A percentile compares a stretch with the other conserved stretches of the same genome.
These are phyloP conservation scores for Podila clonocystis DNA, from an alignment of 192 early-diverging fungal genomes.

Conservation along the genomic window DNA sequence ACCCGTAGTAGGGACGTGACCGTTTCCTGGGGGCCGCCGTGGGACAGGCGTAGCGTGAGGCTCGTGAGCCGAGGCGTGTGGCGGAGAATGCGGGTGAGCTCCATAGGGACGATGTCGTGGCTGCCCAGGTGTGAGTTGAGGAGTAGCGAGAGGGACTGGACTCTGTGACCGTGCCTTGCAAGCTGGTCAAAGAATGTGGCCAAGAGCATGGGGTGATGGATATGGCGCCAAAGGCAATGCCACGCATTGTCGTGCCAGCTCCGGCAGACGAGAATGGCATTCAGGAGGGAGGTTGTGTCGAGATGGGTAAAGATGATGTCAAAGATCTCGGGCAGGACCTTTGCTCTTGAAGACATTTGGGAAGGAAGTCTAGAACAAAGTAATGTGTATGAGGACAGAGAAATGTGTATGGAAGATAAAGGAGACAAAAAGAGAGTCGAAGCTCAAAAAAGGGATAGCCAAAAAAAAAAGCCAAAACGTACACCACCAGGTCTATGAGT, in stretches of 20 bases:
- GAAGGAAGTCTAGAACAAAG: too few relatives aligned
- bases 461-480: too few relatives aligned
- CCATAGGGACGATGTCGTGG: neutral
- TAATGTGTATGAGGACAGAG: too few relatives aligned
- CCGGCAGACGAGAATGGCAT: neutral
- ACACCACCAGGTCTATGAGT: too few relatives aligned
- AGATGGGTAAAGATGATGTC: slow-evolving; percentile 1
- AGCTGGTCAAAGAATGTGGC: neutral
- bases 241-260: neutral
- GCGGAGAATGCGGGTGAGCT: neutral
- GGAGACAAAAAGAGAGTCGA: too few relatives aligned
- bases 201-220: neutral
- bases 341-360: too few relatives aligned
- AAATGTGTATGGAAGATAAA: too few relatives aligned
- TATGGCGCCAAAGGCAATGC: neutral
- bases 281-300: neutral
- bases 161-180: neutral
- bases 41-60: neutral
- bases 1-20: neutral
- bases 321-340: neutral
- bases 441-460: too few relatives aligned
- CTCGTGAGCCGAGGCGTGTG: neutral
- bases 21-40: neutral
- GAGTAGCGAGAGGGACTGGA: neutral
- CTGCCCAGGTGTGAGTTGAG: neutral